Base-by-base conservation (phyloP, 306 rosid genomes). In the Prunus mume region DNA sequence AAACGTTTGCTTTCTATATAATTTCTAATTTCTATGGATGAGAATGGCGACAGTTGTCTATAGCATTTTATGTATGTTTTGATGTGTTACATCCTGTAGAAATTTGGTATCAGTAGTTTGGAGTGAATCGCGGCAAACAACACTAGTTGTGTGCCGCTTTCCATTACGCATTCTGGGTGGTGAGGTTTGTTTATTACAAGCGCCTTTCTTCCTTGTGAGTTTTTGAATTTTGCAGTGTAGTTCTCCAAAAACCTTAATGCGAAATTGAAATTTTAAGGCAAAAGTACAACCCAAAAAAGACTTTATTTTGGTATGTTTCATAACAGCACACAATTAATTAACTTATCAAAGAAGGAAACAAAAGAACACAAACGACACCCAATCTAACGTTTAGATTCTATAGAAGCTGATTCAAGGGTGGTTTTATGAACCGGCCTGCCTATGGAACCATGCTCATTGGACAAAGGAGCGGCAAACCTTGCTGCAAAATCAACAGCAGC, bases 381-480 rank as follows among this genome's bases (percentile, higher is more conserved):
- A 72, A 72, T 72, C 68, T 41, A 43, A 27, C 25, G 19, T 58
- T 17, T 0, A 22, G 43, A 73, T 24, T 43, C 19, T 24, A 22
- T 8, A 32, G 38, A 43, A 65, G 72, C n/a, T 65, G 52, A 45
- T 18, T 15, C 18, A 49, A 4, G 3, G 12, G 25, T 74, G 12
- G 25, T 74, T 8, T 45, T 55, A 65, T 30, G 79, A 78, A 65
- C 67, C 72, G 72, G 72, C 51, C 43, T 32, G 79, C 68, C 22
- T 12, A 71, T 0, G 27, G 28, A n/a, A 8, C 76, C 76, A 12
- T 73, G 69, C 28, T 52, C 65, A 38, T 47, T 38, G 10, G 27
- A 80, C 43, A 64, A 60, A 72, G 90, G 87, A 76, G 83, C 87
- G 41, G 90, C 50, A 72, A 85, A 93, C 69, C 96, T 80, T 0